Conservation (phyloP, 2,329 filamentous ascomycete genomes). For the Xylariaceae sp. region DNA sequence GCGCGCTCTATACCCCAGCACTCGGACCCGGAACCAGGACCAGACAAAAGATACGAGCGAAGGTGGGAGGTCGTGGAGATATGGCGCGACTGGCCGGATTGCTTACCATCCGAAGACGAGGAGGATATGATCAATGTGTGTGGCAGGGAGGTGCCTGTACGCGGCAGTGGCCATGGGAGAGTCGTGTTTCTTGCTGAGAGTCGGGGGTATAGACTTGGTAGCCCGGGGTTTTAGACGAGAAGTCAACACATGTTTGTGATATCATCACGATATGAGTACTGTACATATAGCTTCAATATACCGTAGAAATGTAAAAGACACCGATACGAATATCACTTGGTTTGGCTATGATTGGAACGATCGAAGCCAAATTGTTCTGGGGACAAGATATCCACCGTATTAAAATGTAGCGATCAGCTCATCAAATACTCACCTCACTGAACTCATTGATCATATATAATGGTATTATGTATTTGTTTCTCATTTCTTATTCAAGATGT, state of each 20-base stretch:
- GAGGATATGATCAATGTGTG: conserved; percentile 31
- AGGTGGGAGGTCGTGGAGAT: conserved; percentile 61
- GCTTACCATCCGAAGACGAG: conserved; percentile 42
- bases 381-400: no score
- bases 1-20: conserved; percentile 5
- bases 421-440: no score
- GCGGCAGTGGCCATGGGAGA: conserved; percentile 56
- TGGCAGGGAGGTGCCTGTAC: conserved; percentile 46
- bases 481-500: background rate
- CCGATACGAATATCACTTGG: no score
- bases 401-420: no score
- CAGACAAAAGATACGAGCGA: no score
- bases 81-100: conserved; percentile 73
- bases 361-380: no score
- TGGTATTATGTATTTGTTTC: no score
- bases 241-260: background rate
- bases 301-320: background rate
- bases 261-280: background rate
- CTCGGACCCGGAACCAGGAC: no score
- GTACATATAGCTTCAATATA: background rate
- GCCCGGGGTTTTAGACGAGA: conserved; percentile 12
- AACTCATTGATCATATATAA: no score
- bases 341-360: no score
- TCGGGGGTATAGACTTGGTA: no score
- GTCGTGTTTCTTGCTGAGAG: conserved; percentile 47